phyloP scores from a whole-genome alignment of 495 filamentous ascomycete species.

The Aspergillus avenaceus region DNA sequence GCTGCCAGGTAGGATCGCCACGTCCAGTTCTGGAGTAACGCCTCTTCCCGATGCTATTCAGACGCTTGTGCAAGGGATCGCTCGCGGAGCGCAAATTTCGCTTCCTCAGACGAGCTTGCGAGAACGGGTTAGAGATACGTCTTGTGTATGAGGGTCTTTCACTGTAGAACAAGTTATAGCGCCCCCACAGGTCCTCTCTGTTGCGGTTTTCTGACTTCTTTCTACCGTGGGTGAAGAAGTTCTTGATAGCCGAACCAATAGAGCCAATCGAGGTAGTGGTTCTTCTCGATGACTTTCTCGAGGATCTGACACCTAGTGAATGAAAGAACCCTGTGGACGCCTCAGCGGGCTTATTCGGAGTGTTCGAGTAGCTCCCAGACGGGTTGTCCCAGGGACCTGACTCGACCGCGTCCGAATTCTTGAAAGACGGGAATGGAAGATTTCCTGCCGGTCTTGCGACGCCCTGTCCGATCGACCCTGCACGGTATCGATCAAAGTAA shows the following conservation, averaged over 20 bases:
- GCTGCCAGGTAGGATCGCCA: not conserved
- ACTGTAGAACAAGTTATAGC: not conserved
- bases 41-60: not conserved
- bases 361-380: too few relatives aligned
- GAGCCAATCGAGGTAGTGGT: not conserved
- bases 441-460: too few relatives aligned
- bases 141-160: not conserved
- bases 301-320: not conserved
- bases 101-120: not conserved
- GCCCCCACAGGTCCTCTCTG: not conserved
- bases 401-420: too few relatives aligned
- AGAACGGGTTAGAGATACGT: not conserved
- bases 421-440: too few relatives aligned
- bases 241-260: constrained; percentile 7
- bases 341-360: not conserved
- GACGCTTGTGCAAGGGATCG: not conserved
- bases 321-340: not conserved
- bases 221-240: constrained; percentile 3
- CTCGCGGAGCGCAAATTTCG: constrained; percentile 3
- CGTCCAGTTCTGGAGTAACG: not conserved
- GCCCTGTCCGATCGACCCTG: too few relatives aligned
- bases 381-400: too few relatives aligned
- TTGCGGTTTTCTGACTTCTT: not conserved
- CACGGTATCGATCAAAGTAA: too few relatives aligned
- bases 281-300: not conserved